Evolutionary conservation across 78 protist species (phyloP).

Genomic region (Dictyostelium intermedium): DNA sequence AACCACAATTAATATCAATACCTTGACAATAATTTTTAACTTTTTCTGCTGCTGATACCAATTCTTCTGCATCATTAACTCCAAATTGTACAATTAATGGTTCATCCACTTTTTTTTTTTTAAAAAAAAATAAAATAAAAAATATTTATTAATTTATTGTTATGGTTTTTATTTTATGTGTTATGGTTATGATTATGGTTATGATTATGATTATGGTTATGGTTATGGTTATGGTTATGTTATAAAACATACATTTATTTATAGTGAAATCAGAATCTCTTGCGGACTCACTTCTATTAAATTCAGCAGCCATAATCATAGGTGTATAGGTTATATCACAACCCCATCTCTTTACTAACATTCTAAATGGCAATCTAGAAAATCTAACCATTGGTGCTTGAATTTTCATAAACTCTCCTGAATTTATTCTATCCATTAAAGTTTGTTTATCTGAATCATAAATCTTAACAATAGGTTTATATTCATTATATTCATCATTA

Average conservation of each 20-base stretch:
- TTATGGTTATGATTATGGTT: background rate
- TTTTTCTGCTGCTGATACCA: slow-evolving; percentile 78
- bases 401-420: slow-evolving; percentile 72
- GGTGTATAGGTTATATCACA: slow-evolving; percentile 85
- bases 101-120: slow-evolving; percentile 22
- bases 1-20: slow-evolving; percentile 93
- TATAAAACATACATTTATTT: slow-evolving; percentile 32
- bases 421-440: slow-evolving; percentile 38
- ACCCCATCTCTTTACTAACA: slow-evolving; percentile 71
- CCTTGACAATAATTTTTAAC: slow-evolving; percentile 76
- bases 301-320: slow-evolving; percentile 82
- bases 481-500: background rate
- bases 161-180: too few relatives aligned
- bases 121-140: background rate
- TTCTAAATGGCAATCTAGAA: slow-evolving; percentile 70
- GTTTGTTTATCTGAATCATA: slow-evolving; percentile 1
- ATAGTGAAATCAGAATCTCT: slow-evolving; percentile 81
- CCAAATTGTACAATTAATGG: slow-evolving; percentile 91
- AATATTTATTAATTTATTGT: background rate
- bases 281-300: slow-evolving; percentile 43
- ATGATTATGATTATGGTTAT: background rate
- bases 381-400: slow-evolving; percentile 91
- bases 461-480: background rate
- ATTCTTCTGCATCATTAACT: slow-evolving; percentile 63
- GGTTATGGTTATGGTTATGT: too few relatives aligned